Base-by-base conservation (phyloP, 2,329 filamentous ascomycete species). In the Fusarium citri region DNA sequence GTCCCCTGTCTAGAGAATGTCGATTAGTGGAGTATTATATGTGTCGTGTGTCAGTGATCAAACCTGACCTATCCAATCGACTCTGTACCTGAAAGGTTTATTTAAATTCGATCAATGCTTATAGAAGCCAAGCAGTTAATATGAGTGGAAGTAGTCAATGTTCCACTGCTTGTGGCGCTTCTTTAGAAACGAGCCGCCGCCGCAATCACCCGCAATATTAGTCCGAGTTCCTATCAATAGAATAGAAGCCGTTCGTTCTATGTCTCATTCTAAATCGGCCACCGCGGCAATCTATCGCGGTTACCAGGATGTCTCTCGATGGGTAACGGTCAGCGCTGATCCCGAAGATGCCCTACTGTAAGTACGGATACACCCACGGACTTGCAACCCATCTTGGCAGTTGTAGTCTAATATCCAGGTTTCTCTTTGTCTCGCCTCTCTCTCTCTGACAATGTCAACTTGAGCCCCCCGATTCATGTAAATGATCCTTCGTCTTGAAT, bases 391-490 rank as follows among this genome's bases (percentile, higher is more conserved):
- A 57, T n/a, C 48, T 50, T 53, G 23, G 63, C 34, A 41, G 30
- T 42, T 62, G 55, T 45, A 48, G n/a, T 50, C 30, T 50, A n/a
- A n/a, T n/a, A n/a, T 31, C 30, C 34, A 37, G 34, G 34, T 37
- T 37, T 37, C 34, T n/a, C 34, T 37, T 37, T 37, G 34, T 37
- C 34, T 37, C 34, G 34, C n/a, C 34, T 37, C 34, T 37, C 34
- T 37, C 48, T 41, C 23, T 51, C 31, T 26, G 30, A 61, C 53
- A 48, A 47, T 40, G 23, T 49, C 41, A 40, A 34, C 31, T 72
- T 66, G 73, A 62, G 72, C 68, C 72, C 69, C 56, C 59, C 69
- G 63, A 75, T 72, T 73, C 68, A 67, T 69, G 72, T 68, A 62
- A 66, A 68, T 50, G 69, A 75, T 74, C 68, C 72, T 70, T 53